Base-by-base conservation (phyloP, 2,329 filamentous ascomycete genomes). In the Coleophoma cylindrospora region DNA sequence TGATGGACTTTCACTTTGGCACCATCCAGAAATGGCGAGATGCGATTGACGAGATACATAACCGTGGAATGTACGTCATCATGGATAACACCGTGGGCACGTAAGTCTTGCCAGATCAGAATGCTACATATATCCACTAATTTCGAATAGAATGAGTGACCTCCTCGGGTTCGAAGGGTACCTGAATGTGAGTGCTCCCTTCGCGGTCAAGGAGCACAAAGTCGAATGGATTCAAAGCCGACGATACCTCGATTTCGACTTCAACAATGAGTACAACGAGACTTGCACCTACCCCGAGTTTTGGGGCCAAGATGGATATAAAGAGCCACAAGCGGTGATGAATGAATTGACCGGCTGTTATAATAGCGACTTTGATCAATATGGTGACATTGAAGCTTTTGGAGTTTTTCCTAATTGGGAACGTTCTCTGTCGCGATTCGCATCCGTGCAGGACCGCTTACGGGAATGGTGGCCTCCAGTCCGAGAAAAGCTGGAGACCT, bases 371-470 rank as follows among this genome's bases (percentile, higher is more conserved):
- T 84, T 83, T 55, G 79, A 38, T 84, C 57, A 38, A 12, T 38
- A 80, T 54, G 81, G 81, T 45, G 81, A 85, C 56, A 77, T 77
- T 21, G 79, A 81, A 61, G 80, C 80, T 36, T 84, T 85, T 57
- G 82, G 81, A 55, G 75, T 81, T 13, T 83, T 76, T 50, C 76
- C 79, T 0, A 79, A 84, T 59, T 85, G 79, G 77, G 69, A 83
- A 59, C 77, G 80, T 61, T 79, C 85, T 61, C 70, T 86, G 40
- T 75, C 80, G 15, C 86, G 85, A 57, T 86, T 86, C 64, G 80
- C 81, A 44, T 81, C 77, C 41, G 82, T 85, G 1, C 83, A 86
- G 64, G 83, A 86, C 64, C 80, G 83, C 60, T 69, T 86, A 4
- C 75, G 83, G 48, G 81, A 84, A 57, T 86, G 82, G 82, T 61